phyloP scores from a whole-genome alignment of 805 yeast genomes.

The Jamesozyma piceae region DNA sequence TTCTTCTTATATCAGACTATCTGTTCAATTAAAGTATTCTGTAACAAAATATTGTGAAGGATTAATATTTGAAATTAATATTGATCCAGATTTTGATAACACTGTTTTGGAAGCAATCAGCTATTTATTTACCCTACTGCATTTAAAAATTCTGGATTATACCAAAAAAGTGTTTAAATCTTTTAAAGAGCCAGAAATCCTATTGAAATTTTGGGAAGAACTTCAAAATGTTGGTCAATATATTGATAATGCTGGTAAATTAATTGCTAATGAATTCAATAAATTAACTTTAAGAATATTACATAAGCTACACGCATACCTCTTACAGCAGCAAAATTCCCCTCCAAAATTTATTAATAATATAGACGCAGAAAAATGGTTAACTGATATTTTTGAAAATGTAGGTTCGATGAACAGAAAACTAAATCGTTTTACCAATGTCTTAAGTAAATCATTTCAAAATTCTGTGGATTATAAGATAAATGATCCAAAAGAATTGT shows the following conservation, averaged over 20 bases:
- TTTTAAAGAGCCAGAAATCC: slow-evolving; percentile 83
- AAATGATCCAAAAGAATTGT: slow-evolving; percentile 41
- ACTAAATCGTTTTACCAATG: slow-evolving; percentile 64
- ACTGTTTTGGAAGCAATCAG: slow-evolving; percentile 65
- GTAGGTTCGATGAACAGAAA: slow-evolving; percentile 73
- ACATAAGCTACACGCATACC: slow-evolving; percentile 57
- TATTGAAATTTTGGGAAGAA: slow-evolving; percentile 74
- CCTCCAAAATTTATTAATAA: slow-evolving; percentile 39
- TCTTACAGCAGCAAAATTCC: slow-evolving; percentile 60
- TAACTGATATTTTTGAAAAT: slow-evolving; percentile 55
- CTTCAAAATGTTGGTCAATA: slow-evolving; percentile 68
- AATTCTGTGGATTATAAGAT: slow-evolving; percentile 59
- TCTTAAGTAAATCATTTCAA: slow-evolving; percentile 59
- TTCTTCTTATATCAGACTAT: slow-evolving; percentile 62
- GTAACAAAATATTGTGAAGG: slow-evolving; percentile 48
- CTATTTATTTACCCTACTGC: slow-evolving; percentile 60
- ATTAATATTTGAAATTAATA: slow-evolving; percentile 62
- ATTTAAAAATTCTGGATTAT: slow-evolving; percentile 70
- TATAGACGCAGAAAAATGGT: slow-evolving; percentile 51
- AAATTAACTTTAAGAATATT: slow-evolving; percentile 57
- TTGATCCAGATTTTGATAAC: slow-evolving; percentile 56
- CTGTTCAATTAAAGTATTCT: slow-evolving; percentile 64
- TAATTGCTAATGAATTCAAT: slow-evolving; percentile 69
- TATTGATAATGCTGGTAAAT: slow-evolving; percentile 71
- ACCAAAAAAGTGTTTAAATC: slow-evolving; percentile 66